Percentiles rank a stretch among this genome's conserved stretches.
Conservation (phyloP, 1,284 basidiomycete species). For the Moesziomyces aphidis region DNA sequence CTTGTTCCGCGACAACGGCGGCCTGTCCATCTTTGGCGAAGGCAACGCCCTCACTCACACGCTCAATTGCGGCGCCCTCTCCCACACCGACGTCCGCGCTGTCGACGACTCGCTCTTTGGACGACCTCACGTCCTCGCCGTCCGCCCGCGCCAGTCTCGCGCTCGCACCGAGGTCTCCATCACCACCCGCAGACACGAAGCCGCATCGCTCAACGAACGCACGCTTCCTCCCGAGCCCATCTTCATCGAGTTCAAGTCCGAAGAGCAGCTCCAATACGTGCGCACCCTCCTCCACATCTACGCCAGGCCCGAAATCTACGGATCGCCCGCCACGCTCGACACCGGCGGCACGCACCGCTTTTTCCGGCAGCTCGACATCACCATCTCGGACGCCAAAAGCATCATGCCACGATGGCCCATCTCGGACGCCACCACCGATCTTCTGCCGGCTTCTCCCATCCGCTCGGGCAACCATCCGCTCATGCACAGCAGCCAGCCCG, state of each 20-base stretch:
- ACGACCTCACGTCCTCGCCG: conserved; percentile 44
- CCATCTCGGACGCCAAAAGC: conserved; percentile 51
- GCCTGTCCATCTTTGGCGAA: conserved; percentile 50
- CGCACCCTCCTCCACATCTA: conserved; percentile 41
- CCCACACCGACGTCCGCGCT: conserved; percentile 47
- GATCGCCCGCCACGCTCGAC: conserved; percentile 21
- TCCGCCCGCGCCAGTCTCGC: conserved; percentile 35
- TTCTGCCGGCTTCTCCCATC: conserved; percentile 3
- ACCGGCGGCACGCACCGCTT: conserved; percentile 49
- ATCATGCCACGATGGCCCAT: conserved; percentile 46
- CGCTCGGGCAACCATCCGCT: not conserved
- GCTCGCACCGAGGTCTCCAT: conserved; percentile 16
- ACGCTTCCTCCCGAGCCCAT: conserved; percentile 41
- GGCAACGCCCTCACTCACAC: conserved; percentile 53
- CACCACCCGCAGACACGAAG: conserved; percentile 29
- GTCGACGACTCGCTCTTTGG: conserved; percentile 57
- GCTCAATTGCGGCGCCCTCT: conserved; percentile 33
- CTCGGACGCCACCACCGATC: conserved; percentile 19
- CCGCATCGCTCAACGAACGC: conserved; percentile 14
- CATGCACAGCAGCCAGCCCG: conserved; percentile 6
- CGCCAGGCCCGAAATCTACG: conserved; percentile 52
- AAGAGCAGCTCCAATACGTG: conserved; percentile 40
- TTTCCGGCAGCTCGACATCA: conserved; percentile 55
- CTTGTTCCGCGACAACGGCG: conserved; percentile 53
- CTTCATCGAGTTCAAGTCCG: conserved; percentile 49